Percentiles rank a stretch among this genome's conserved stretches.
Conservation (phyloP, 805 yeast species). For the Saturnispora bothae region DNA sequence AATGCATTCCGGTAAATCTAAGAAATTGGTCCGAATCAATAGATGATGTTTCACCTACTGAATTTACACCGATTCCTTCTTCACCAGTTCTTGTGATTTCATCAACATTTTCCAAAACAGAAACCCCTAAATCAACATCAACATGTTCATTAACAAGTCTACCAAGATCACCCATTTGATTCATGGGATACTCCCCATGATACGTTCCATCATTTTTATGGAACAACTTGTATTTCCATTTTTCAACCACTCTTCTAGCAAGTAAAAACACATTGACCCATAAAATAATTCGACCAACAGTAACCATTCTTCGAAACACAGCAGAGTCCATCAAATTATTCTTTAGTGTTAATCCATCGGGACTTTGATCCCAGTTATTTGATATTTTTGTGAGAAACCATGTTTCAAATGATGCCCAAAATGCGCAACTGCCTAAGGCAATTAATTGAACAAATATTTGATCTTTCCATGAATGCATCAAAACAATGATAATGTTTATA, state of each 20-base stretch:
- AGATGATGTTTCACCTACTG: not conserved
- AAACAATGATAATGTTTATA: not conserved
- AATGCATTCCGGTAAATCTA: not conserved
- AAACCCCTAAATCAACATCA: not conserved
- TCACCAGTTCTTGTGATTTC: not conserved
- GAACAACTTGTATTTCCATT: slow-evolving; percentile 3
- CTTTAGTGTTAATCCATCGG: not conserved
- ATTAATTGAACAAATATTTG: not conserved
- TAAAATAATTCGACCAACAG: slow-evolving; percentile 4
- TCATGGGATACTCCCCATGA: not conserved
- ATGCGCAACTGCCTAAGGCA: not conserved
- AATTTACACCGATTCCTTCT: not conserved
- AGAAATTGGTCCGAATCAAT: not conserved
- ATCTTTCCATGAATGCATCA: not conserved
- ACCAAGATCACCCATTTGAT: not conserved
- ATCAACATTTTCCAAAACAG: not conserved
- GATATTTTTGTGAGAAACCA: not conserved
- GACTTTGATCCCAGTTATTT: not conserved
- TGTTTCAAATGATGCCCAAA: not conserved
- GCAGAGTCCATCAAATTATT: not conserved
- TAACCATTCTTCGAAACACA: not conserved
- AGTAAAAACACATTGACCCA: slow-evolving; percentile 4
- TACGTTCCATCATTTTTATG: not conserved
- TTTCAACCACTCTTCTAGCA: not conserved
- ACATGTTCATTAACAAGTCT: not conserved